These are phyloP conservation scores for Potentilla sterilis DNA, from an alignment of 306 rosid species.

Conservation along the genomic window DNA sequence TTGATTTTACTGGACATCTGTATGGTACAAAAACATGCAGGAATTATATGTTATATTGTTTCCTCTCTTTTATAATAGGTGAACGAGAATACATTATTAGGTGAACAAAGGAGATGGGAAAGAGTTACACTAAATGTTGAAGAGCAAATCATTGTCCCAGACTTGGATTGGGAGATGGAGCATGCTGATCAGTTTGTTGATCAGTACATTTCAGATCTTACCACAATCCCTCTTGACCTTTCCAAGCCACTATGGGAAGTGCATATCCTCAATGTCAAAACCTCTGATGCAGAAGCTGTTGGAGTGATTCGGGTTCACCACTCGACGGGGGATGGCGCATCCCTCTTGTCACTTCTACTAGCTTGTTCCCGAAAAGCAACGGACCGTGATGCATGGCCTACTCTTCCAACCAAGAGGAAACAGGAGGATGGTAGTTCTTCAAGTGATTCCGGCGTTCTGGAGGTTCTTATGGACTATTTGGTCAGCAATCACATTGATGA, in stretches of 20 bases:
- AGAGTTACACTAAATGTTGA: conserved; percentile 40
- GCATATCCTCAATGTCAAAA: conserved; percentile 57
- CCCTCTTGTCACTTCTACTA: conserved; percentile 65
- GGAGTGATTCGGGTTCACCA: conserved; percentile 55
- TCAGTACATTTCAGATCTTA: conserved; percentile 54
- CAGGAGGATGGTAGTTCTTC: neutral
- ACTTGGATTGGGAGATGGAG: conserved; percentile 30
- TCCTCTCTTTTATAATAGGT: conserved; percentile 10
- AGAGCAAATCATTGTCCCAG: conserved; percentile 48
- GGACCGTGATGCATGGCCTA: conserved; percentile 49
- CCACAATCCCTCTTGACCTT: conserved; percentile 46
- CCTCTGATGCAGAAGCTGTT: conserved; percentile 43
- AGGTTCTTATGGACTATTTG: conserved; percentile 31
- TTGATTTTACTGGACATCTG: neutral
- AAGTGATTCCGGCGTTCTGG: neutral
- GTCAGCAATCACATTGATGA: conserved; percentile 29
- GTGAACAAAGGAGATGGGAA: conserved; percentile 20
- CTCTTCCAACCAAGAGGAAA: conserved; percentile 24
- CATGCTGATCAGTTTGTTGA: conserved; percentile 41
- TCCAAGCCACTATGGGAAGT: conserved; percentile 75
- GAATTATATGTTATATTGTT: neutral
- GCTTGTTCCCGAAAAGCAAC: conserved; percentile 49
- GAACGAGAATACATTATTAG: neutral
- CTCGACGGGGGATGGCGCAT: conserved; percentile 67
- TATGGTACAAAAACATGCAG: too few relatives aligned